phyloP scores from a whole-genome alignment of 768 basidiomycete genomes.

The Auriscalpium microsporum region DNA sequence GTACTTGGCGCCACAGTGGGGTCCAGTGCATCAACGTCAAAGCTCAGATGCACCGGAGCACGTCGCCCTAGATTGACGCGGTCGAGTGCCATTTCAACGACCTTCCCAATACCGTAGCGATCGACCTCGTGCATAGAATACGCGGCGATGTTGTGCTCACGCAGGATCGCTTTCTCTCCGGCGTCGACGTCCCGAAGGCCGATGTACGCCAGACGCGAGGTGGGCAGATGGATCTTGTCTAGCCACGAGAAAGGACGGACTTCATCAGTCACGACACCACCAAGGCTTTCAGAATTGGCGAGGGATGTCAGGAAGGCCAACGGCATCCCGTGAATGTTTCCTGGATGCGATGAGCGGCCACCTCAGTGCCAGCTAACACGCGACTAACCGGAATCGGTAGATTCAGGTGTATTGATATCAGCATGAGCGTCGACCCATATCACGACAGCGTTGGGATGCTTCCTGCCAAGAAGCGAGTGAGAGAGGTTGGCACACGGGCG shows the following conservation, averaged over 20 bases:
- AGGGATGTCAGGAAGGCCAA: constrained; percentile 77
- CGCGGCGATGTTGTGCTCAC: constrained; percentile 71
- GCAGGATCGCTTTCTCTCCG: constrained; percentile 82
- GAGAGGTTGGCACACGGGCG: neutral
- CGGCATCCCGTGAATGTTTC: constrained; percentile 98
- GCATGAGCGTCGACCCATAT: constrained; percentile 98
- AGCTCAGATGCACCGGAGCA: constrained; percentile 87
- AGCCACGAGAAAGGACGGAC: constrained; percentile 40
- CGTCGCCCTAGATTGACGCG: constrained; percentile 82
- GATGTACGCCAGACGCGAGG: constrained; percentile 87
- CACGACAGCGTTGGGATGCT: constrained; percentile 74
- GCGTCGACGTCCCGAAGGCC: constrained; percentile 90
- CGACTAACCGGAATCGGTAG: constrained; percentile 61
- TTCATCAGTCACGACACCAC: neutral
- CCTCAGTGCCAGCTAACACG: neutral
- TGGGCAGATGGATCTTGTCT: constrained; percentile 49
- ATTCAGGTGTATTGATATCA: constrained; percentile 87
- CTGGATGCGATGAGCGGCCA: constrained; percentile 25
- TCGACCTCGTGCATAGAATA: constrained; percentile 61
- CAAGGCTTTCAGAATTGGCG: constrained; percentile 5
- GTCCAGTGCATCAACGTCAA: constrained; percentile 93
- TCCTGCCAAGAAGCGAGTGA: constrained; percentile 29
- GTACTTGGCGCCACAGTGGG: constrained; percentile 95
- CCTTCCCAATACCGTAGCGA: constrained; percentile 84
- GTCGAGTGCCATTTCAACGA: constrained; percentile 94